phyloP scores from a whole-genome alignment of 176 grass and related monocot genomes.

The Miscanthus lutarioriparius region DNA sequence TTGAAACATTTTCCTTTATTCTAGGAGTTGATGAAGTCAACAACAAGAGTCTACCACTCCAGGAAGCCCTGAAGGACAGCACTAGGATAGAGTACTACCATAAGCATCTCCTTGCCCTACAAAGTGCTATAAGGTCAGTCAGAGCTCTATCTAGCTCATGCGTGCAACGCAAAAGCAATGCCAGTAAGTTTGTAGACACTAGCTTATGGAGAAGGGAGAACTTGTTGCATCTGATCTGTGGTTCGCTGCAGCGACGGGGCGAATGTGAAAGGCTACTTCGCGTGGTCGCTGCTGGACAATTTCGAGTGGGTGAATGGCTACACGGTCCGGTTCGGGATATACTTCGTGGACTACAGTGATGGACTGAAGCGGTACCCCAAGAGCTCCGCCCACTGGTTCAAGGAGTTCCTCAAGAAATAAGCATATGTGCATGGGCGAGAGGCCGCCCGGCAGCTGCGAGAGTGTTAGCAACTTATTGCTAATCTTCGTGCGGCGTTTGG shows the following conservation, averaged over 20 bases:
- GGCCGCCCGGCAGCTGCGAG: too few species aligned
- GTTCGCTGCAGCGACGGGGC: neutral
- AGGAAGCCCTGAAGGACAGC: conserved; percentile 62
- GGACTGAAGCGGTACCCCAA: conserved; percentile 57
- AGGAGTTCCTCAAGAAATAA: conserved; percentile 44
- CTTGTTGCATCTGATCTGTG: neutral
- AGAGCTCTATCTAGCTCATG: neutral
- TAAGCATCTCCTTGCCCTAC: conserved; percentile 50
- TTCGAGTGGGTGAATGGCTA: conserved; percentile 58
- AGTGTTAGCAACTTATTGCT: too few species aligned
- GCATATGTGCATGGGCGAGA: neutral
- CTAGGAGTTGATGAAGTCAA: conserved; percentile 27
- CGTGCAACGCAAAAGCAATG: neutral
- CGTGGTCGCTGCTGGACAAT: conserved; percentile 59
- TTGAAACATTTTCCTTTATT: neutral
- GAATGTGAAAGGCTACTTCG: conserved; percentile 26
- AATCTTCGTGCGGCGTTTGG: too few species aligned
- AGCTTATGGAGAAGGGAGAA: neutral
- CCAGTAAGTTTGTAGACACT: too few species aligned
- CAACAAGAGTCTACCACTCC: conserved; percentile 44
- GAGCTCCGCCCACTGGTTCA: conserved; percentile 60
- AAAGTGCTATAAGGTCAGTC: conserved; percentile 55
- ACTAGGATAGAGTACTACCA: conserved; percentile 54
- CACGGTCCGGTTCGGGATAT: conserved; percentile 60
- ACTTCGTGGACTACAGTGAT: conserved; percentile 56